A percentile compares a stretch with the other conserved stretches of the same genome.
phyloP scores from a whole-genome alignment of 345 rosid species.

The Salix caprea region DNA sequence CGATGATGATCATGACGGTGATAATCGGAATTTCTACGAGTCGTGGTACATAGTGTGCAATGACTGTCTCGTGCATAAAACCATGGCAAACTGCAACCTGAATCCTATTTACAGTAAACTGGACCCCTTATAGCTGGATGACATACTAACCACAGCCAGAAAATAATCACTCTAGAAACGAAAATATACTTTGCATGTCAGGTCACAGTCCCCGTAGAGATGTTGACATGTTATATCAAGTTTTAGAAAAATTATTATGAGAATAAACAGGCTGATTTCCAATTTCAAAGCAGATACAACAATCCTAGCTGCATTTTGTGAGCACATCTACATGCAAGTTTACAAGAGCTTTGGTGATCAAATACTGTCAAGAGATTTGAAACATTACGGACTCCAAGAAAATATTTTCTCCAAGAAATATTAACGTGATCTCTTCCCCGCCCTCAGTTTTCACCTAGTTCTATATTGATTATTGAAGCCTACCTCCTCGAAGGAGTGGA shows the following conservation, averaged over 20 bases:
- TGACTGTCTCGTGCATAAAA: background rate
- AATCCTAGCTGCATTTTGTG: too few species aligned
- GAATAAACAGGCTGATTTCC: background rate
- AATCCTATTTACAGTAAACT: background rate
- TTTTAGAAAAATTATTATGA: background rate
- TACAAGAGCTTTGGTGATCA: background rate
- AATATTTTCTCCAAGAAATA: background rate
- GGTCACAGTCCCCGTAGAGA: background rate
- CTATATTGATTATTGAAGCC: background rate
- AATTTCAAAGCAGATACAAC: background rate
- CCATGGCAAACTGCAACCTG: background rate
- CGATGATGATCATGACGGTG: background rate
- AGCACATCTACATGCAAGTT: background rate
- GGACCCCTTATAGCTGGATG: background rate
- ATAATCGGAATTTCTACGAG: background rate
- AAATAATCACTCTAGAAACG: background rate
- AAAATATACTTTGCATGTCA: background rate
- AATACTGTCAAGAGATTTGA: background rate
- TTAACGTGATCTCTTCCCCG: background rate
- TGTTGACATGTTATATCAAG: background rate
- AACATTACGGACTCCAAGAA: background rate
- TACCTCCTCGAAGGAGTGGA: conserved; percentile 85
- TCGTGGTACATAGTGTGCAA: too few species aligned
- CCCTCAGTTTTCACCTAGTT: background rate
- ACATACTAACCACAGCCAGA: background rate